phyloP scores from a whole-genome alignment of 1,139 yeast genomes.

The Blastobotrys buckinghamii region DNA sequence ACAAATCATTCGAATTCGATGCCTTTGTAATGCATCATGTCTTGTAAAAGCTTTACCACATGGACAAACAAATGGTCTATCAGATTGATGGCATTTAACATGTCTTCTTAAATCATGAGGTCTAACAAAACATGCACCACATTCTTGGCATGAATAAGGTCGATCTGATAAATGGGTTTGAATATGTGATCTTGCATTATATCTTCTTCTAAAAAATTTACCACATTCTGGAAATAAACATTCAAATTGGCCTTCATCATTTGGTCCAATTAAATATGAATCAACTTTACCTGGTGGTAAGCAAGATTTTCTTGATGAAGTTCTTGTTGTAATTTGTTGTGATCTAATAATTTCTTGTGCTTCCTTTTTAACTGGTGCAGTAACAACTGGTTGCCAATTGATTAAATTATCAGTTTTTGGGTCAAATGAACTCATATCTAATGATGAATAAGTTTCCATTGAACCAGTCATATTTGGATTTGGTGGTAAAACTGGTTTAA shows the following conservation, averaged over 20 bases:
- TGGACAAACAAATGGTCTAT: slow-evolving; percentile 67
- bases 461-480: slow-evolving; percentile 11
- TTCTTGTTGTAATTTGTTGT: slow-evolving; percentile 27
- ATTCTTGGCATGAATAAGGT: slow-evolving; percentile 62
- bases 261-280: slow-evolving; percentile 75
- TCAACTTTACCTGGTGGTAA: slow-evolving; percentile 90
- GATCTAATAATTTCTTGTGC: slow-evolving; percentile 30
- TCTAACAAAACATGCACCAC: slow-evolving; percentile 65
- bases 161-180: slow-evolving; percentile 95
- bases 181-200: slow-evolving; percentile 93
- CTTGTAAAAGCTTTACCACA: slow-evolving; percentile 92
- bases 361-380: slow-evolving; percentile 30
- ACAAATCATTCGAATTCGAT: slow-evolving; percentile 73
- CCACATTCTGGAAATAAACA: slow-evolving; percentile 80
- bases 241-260: slow-evolving; percentile 54
- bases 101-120: slow-evolving; percentile 94
- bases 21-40: slow-evolving; percentile 82
- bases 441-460: slow-evolving; percentile 22
- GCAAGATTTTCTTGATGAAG: slow-evolving; percentile 44
- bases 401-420: slow-evolving; percentile 17
- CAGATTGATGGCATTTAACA: slow-evolving; percentile 71
- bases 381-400: slow-evolving; percentile 36
- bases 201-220: slow-evolving; percentile 78
- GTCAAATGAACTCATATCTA: slow-evolving; percentile 23
- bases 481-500: slow-evolving; percentile 9